Evolutionary conservation across 2,329 filamentous ascomycete genomes (phyloP), one percentile per base, ranked within the genome.

Genomic region (Penicillium hesseltinei): DNA sequence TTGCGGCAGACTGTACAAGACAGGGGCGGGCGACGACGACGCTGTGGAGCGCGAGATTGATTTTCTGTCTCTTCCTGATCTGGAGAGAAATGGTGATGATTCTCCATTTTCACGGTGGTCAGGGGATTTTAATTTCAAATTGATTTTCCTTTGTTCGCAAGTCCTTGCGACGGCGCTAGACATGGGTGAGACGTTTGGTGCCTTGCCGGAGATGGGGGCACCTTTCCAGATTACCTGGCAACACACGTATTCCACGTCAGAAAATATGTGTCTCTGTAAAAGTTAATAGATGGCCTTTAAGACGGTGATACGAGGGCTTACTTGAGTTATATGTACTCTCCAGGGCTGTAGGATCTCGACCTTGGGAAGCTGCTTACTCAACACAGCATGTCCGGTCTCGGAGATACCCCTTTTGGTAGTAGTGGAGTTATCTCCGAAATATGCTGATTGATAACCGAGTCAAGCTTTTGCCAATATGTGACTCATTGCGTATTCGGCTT

Each of bases 1-100:
- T 88, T 84, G 39, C 90, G 83, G 69, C 88, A 91, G 71, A 88
- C 85, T 35, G 88, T 80, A 70, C 87, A 90, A 29, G 85, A 88
- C 7, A 60, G 83, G 83, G 72, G 90, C 87, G 79, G 88, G 82
- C 67, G 84, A 80, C 77, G 88, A 83, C 62, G 68, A n/a, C 71
- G 78, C 33, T 83, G 80, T 3, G 55, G 43, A 45, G 39, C 17
- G 21, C 31, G 50, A 11, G 21, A 27, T n/a, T 38, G n/a, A 17
- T 60, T 57, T 19, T 38, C 45, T 13, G 23, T 39, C 23, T 62
- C 63, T 7, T 54, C 54, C 25, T 61, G 21, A 19, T 49, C 51
- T 15, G n/a, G 44, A n/a, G 54, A 51, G 7, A 44, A 15, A 1
- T 21, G 33, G 4, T 51, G 56, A 52, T 61, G 33, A 8, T 59